phyloP scores from a whole-genome alignment of 495 filamentous ascomycete species.

The Darksidea phi region DNA sequence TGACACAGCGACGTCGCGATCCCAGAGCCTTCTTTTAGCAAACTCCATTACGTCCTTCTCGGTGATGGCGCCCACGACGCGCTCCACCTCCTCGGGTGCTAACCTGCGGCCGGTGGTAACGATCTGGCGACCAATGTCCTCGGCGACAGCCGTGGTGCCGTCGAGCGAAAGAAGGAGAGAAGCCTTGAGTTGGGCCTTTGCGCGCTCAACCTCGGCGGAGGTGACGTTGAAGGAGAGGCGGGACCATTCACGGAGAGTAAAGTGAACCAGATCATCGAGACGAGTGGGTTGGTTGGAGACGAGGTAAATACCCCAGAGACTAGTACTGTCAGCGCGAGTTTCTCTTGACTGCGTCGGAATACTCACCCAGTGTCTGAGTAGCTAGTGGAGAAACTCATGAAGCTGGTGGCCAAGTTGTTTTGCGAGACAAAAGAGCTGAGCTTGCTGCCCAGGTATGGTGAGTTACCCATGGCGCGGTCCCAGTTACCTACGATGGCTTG shows the following conservation, averaged over 20 bases:
- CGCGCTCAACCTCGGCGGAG: slow-evolving; percentile 90
- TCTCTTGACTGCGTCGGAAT: neutral
- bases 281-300: slow-evolving; percentile 83
- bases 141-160: slow-evolving; percentile 92
- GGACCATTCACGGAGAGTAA: slow-evolving; percentile 96
- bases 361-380: slow-evolving; percentile 97
- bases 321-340: slow-evolving; percentile 39
- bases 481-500: slow-evolving; percentile 99
- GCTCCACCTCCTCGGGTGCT: slow-evolving; percentile 90
- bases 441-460: slow-evolving; percentile 94
- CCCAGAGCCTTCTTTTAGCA: slow-evolving; percentile 87
- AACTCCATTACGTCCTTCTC: slow-evolving; percentile 98
- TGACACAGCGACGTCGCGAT: slow-evolving; percentile 90
- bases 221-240: slow-evolving; percentile 83
- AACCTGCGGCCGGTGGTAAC: slow-evolving; percentile 93
- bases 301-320: slow-evolving; percentile 99
- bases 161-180: slow-evolving; percentile 95
- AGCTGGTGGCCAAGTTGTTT: slow-evolving; percentile 94
- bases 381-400: slow-evolving; percentile 99
- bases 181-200: slow-evolving; percentile 98
- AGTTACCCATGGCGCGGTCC: slow-evolving; percentile 97
- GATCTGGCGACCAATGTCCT: slow-evolving; percentile 98
- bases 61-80: slow-evolving; percentile 78
- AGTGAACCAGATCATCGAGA: slow-evolving; percentile 95
- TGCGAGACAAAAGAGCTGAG: slow-evolving; percentile 90